Evolutionary conservation across 345 rosid genomes (phyloP), one percentile per base, ranked within the genome.

Genomic region (Reutealis trisperma): DNA sequence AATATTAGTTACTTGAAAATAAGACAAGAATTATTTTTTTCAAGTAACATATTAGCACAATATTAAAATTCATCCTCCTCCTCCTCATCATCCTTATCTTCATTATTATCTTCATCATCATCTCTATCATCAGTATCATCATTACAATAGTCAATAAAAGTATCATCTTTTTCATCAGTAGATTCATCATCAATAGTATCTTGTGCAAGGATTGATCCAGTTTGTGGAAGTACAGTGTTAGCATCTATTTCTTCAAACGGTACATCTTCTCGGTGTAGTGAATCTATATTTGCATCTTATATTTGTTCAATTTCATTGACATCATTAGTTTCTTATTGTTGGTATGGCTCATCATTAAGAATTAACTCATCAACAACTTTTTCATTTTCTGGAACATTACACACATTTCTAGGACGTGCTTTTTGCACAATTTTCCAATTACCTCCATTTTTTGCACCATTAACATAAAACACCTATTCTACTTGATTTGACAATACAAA

Each of bases 401-500:
- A 44, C 10, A 61, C 4, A 61, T 25, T 24, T 19, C 64, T 61
- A 61, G 30, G 30, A 27, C 30, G 1, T 27, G 1, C 30, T 27
- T 27, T 27, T 27, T 27, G 30, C 30, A 27, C 32, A 24, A 10
- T 25, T 61, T 61, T 61, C n/a, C 37, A 61, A 13, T 19, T 24
- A 10, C 41, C 59, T 24, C 60, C 70, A 42, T 24, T 42, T 45
- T 74, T 74, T 34, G 21, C 42, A 12, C 45, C 76, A 42, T 61
- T 22, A 1, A 60, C 24, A 8, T 41, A 62, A 12, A 72, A 72
- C 8, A 42, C 66, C 19, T 41, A 68, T 19, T 73, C 55, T 42
- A 9, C 68, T 44, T 73, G 57, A 57, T 21, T 61, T 41, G 68
- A 57, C 11, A 73, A 12, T n/a, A 62, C 58, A 73, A 73, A 73